phyloP scores from a whole-genome alignment of 2,329 filamentous ascomycete genomes.

The Diaporthe aspalathi region DNA sequence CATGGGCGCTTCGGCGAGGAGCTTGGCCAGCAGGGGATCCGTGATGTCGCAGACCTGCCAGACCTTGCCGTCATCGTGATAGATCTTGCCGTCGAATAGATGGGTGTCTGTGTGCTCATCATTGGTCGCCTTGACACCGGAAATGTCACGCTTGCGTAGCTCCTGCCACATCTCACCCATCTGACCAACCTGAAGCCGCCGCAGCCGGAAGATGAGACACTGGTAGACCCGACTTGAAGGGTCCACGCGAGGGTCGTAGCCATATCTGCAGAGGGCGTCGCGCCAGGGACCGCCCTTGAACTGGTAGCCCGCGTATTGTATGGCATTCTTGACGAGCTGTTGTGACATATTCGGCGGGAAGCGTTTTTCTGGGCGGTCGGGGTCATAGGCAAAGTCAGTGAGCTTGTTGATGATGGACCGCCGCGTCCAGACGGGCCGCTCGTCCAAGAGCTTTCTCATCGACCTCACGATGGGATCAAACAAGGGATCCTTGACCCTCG shows the following conservation, averaged over 20 bases:
- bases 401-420: constrained; percentile 83
- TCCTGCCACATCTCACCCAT: constrained; percentile 62
- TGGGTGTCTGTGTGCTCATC: constrained; percentile 61
- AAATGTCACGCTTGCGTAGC: constrained; percentile 52
- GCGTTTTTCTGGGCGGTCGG: constrained; percentile 52
- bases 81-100: constrained; percentile 82
- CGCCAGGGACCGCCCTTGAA: constrained; percentile 94
- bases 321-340: constrained; percentile 76
- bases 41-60: constrained; percentile 96
- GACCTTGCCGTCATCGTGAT: constrained; percentile 84
- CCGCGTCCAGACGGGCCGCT: constrained; percentile 87
- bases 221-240: constrained; percentile 86
- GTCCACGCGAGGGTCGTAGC: constrained; percentile 84
- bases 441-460: constrained; percentile 73
- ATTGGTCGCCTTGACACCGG: constrained; percentile 45
- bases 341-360: constrained; percentile 50
- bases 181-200: constrained; percentile 60
- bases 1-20: constrained; percentile 74
- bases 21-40: constrained; percentile 76
- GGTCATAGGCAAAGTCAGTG: constrained; percentile 33
- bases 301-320: constrained; percentile 89
- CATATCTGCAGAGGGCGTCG: constrained; percentile 86
- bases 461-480: constrained; percentile 73
- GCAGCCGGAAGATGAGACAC: constrained; percentile 86
- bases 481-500: constrained; percentile 68